Evolutionary conservation across 164 flowering plant genomes (phyloP).

Genomic region (Vitis labrusca): DNA sequence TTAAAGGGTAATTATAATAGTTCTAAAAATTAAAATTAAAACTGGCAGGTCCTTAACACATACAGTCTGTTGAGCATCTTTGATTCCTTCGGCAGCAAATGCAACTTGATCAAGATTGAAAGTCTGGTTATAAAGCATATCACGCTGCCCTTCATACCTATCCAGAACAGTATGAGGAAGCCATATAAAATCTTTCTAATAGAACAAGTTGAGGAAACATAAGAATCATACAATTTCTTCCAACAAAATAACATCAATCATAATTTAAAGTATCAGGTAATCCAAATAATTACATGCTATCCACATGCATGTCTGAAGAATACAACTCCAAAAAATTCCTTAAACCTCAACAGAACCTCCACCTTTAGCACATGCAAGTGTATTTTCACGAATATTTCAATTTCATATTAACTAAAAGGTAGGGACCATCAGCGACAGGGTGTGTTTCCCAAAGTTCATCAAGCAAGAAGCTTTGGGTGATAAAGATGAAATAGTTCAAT

Average conservation of each 20-base stretch:
- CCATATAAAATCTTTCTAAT: not conserved
- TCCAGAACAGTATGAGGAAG: no score
- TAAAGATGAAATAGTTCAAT: no score
- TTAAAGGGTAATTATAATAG: not conserved
- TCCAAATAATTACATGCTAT: not conserved
- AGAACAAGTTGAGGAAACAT: not conserved
- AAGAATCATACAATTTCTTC: not conserved
- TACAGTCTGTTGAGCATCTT: conserved; percentile 98
- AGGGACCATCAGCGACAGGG: no score
- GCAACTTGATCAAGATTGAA: conserved; percentile 96
- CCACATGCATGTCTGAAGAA: not conserved
- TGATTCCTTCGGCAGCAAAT: conserved; percentile 94
- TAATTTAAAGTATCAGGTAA: not conserved
- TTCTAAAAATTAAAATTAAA: not conserved
- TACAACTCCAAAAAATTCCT: no score
- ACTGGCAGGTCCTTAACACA: conserved; percentile 13
- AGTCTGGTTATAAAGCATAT: conserved; percentile 97
- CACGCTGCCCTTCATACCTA: conserved; percentile 93
- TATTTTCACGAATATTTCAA: no score
- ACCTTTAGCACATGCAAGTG: no score
- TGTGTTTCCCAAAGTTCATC: no score
- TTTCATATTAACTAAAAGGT: no score
- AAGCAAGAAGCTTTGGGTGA: no score
- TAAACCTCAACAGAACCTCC: no score
- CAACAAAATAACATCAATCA: not conserved